Evolutionary conservation across 1,284 basidiomycete species (phyloP), one percentile per base, ranked within the genome.

Genomic region (Phylloporus sp.): DNA sequence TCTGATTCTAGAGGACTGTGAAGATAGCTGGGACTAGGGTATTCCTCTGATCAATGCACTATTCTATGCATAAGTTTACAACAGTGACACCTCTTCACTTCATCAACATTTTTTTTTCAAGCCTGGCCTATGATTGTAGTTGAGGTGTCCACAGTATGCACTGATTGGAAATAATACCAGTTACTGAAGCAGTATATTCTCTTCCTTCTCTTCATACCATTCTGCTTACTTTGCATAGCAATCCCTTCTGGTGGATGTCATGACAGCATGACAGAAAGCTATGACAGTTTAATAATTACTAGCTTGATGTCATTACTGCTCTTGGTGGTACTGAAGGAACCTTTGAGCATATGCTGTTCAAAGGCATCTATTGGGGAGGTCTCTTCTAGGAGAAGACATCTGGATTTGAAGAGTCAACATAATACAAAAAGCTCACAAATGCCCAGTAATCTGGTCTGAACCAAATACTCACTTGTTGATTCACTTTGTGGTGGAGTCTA

Each of bases 391-490:
- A 97, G 88, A 97, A 97, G 81, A 92, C 93, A 27, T 95, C 94
- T 69, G 95, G 94, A 64, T 97, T 97, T 83, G 94, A 97, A 78
- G 96, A 98, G 81, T 96, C 95, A 3, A 99, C 99, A 97, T 88
- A 96, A 81, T 96, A 94, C 86, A 97, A 97, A 85, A 97, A 96
- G 80, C 85, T 98, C 65, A 98, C 96, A 57, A 98, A 96, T 78
- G 97, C 94, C 39, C 97, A 96, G 84, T 91, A 96, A 60, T 98
- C 96, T 53, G 96, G 97, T 93, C 84, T 98, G 55, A 96, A 96
- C 79, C 97, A 99, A 81, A 98, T 99, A 80, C 98, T 98, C 11
- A 99, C 99, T 81, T 96, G 98, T 90, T 94, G 97, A n/a, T 99
- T 99, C 85, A 99, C 97, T 5, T 87, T 99, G 10, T 99, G 98